phyloP scores from a whole-genome alignment of 2,329 filamentous ascomycete genomes.

The Cephalotrichum gorgonifer region DNA sequence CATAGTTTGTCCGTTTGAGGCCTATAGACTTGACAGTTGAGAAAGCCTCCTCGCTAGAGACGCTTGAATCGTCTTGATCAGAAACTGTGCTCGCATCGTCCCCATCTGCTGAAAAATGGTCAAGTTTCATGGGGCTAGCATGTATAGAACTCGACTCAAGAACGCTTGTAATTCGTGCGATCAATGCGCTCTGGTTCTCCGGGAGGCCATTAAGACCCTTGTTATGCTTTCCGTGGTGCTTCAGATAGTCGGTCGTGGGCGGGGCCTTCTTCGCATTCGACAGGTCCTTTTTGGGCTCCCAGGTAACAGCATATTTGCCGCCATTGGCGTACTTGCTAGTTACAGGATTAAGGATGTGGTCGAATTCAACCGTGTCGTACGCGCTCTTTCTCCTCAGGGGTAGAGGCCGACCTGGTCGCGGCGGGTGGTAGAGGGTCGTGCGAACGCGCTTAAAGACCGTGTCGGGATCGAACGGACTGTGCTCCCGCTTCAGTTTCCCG shows the following conservation, averaged over 20 bases:
- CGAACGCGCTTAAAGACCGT: conserved; percentile 48
- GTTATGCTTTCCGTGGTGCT: conserved; percentile 32
- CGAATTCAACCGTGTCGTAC: conserved; percentile 45
- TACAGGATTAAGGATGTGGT: conserved; percentile 39
- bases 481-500: conserved; percentile 31
- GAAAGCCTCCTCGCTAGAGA: conserved; percentile 35
- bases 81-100: conserved; percentile 42
- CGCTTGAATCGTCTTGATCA: conserved; percentile 44
- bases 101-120: conserved; percentile 25
- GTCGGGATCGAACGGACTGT: conserved; percentile 47
- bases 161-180: conserved; percentile 24
- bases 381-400: conserved; percentile 29
- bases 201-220: conserved; percentile 20
- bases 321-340: conserved; percentile 50
- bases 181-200: conserved; percentile 17
- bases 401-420: conserved; percentile 10
- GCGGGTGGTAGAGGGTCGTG: conserved; percentile 28
- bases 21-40: conserved; percentile 37
- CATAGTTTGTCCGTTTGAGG: conserved; percentile 21
- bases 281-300: conserved; percentile 19
- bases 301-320: conserved; percentile 39
- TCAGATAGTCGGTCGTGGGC: conserved; percentile 37
- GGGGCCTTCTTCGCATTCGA: conserved; percentile 22
- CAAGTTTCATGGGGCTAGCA: conserved; percentile 26
- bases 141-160: conserved; percentile 22